These are phyloP conservation scores for Gloeophyllum trabeum DNA, from an alignment of 768 basidiomycete species.

Conservation along the genomic window DNA sequence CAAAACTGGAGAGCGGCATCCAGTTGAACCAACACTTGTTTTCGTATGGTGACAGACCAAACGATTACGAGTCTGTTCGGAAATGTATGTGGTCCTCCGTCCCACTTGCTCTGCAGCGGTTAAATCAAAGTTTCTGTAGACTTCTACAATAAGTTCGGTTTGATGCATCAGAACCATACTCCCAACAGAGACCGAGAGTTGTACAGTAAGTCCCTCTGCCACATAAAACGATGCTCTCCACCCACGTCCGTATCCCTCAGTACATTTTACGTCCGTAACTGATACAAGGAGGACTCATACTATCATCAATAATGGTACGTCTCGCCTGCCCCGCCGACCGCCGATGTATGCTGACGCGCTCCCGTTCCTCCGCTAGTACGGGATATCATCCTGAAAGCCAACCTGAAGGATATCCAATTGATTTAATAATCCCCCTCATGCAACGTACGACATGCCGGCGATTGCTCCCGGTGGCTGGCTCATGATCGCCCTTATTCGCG, in stretches of 20 bases:
- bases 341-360: not conserved
- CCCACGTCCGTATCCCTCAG: constrained; percentile 22
- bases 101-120: not conserved
- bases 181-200: constrained; percentile 65
- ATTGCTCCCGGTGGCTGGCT: too few species aligned
- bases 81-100: constrained; percentile 42
- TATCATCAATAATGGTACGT: constrained; percentile 64
- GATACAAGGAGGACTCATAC: constrained; percentile 64
- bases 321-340: not conserved
- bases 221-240: not conserved
- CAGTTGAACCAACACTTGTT: constrained; percentile 57
- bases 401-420: constrained; percentile 16
- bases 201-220: constrained; percentile 38
- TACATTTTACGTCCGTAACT: constrained; percentile 75
- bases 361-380: constrained; percentile 31
- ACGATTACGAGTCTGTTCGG: constrained; percentile 68
- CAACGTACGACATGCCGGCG: too few species aligned
- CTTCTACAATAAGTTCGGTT: constrained; percentile 63
- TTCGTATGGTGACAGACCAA: constrained; percentile 63
- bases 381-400: constrained; percentile 18
- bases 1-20: constrained; percentile 70
- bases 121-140: constrained; percentile 27
- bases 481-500: too few species aligned
- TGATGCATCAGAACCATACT: constrained; percentile 54
- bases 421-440: constrained; percentile 16